Evolutionary conservation across 2,329 filamentous ascomycete species (phyloP).

Genomic region (Xylaria polymorpha): DNA sequence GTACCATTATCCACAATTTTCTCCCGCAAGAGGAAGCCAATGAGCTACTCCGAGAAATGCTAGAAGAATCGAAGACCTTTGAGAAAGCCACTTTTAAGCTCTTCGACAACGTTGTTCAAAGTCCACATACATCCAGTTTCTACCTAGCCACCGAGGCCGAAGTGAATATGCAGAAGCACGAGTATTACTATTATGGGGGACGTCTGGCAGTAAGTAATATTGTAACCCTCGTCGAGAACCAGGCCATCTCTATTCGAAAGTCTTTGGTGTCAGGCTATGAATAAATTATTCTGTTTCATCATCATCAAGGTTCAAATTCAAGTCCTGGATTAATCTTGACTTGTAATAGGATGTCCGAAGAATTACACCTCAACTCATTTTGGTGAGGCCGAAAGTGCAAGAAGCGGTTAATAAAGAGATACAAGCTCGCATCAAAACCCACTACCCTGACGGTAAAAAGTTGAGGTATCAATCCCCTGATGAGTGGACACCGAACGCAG

Average conservation of each 20-base stretch:
- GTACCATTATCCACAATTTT: conserved; percentile 93
- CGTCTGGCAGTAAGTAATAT: conserved; percentile 66
- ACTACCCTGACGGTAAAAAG: conserved; percentile 77
- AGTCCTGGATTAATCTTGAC: conserved; percentile 18
- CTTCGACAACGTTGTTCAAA: conserved; percentile 87
- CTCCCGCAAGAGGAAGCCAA: conserved; percentile 78
- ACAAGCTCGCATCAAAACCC: conserved; percentile 72
- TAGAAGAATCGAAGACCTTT: conserved; percentile 79
- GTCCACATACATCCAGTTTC: conserved; percentile 85
- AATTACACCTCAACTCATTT: conserved; percentile 78
- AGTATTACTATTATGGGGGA: conserved; percentile 88
- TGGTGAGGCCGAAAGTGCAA: conserved; percentile 76
- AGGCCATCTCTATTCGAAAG: not conserved
- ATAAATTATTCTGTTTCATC: not conserved
- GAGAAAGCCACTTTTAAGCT: conserved; percentile 80
- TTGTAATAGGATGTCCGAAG: conserved; percentile 74
- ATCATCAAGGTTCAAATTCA: not conserved
- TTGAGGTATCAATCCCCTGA: conserved; percentile 79
- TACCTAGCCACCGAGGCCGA: conserved; percentile 83
- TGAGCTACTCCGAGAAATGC: conserved; percentile 77
- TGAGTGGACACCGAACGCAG: conserved; percentile 85
- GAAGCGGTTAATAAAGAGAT: conserved; percentile 82
- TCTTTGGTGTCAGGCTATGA: not conserved
- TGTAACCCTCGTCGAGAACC: not conserved
- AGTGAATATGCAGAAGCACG: conserved; percentile 74